Evolutionary conservation across 2,329 filamentous ascomycete species (phyloP).

Genomic region (Fusarium tuaranense): DNA sequence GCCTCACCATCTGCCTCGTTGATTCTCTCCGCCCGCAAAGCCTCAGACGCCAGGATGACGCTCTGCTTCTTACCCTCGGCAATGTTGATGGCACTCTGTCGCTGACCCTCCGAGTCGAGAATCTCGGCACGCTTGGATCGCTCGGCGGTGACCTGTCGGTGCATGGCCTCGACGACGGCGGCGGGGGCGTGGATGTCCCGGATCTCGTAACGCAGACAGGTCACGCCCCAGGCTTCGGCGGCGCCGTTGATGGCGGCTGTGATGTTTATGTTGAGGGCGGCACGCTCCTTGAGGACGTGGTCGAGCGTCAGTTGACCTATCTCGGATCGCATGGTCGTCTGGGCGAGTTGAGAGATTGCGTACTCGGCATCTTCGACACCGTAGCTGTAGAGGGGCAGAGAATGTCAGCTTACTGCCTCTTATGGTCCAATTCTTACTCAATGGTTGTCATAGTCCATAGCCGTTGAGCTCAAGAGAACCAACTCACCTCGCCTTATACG

Average conservation of each 20-base stretch:
- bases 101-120: constrained; percentile 94
- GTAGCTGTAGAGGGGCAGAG: constrained; percentile 70
- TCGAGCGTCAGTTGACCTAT: constrained; percentile 97
- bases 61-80: constrained; percentile 97
- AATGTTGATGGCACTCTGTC: constrained; percentile 98
- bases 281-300: constrained; percentile 97
- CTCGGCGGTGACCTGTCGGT: constrained; percentile 96
- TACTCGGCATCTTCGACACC: constrained; percentile 99
- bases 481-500: constrained; percentile 91
- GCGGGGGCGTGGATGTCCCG: constrained; percentile 96
- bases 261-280: constrained; percentile 96
- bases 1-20: constrained; percentile 94
- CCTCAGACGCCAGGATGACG: constrained; percentile 95
- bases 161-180: constrained; percentile 96
- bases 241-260: constrained; percentile 99
- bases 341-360: constrained; percentile 95
- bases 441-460: background rate
- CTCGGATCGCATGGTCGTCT: constrained; percentile 98
- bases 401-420: constrained; percentile 15
- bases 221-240: constrained; percentile 95
- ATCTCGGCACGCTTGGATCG: constrained; percentile 98
- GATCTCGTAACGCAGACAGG: constrained; percentile 97
- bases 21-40: constrained; percentile 89
- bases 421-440: background rate
- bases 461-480: background rate